Evolutionary conservation across 1,284 basidiomycete species (phyloP).

Genomic region (Cutaneotrichosporon sp.): DNA sequence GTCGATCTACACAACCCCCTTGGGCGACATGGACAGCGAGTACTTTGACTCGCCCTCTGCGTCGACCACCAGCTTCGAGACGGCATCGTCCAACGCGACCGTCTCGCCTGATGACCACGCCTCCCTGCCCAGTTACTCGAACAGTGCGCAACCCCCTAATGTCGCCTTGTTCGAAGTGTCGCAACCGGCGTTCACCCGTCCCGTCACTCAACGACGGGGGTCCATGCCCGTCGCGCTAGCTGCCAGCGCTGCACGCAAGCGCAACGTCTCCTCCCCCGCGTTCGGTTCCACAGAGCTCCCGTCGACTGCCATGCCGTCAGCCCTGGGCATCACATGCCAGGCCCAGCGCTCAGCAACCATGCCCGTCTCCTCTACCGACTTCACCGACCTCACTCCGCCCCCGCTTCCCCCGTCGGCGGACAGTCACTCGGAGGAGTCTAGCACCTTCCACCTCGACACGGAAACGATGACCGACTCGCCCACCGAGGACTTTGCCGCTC

Average conservation of each 20-base stretch:
- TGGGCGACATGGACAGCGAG: slow-evolving; percentile 11
- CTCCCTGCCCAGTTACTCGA: not conserved
- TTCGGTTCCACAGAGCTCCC: not conserved
- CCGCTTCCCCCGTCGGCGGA: not conserved
- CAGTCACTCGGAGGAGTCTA: slow-evolving; percentile 3
- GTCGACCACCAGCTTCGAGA: slow-evolving; percentile 14
- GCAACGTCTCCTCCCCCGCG: slow-evolving; percentile 8
- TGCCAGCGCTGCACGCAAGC: not conserved
- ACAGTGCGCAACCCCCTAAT: slow-evolving; percentile 5
- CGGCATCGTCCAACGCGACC: slow-evolving; percentile 10
- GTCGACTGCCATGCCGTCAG: not conserved
- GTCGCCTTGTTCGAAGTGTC: not conserved
- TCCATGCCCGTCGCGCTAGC: slow-evolving; percentile 11
- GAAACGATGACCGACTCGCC: not conserved
- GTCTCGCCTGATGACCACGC: not conserved
- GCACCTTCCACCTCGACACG: slow-evolving; percentile 2
- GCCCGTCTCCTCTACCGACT: not conserved
- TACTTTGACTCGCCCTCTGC: slow-evolving; percentile 2
- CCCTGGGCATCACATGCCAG: not conserved
- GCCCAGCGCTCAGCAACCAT: not conserved
- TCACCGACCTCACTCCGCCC: not conserved
- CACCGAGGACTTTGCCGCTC: slow-evolving; percentile 7
- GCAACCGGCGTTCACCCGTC: not conserved
- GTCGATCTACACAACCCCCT: slow-evolving; percentile 11
- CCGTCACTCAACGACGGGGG: not conserved